Evolutionary conservation across 331 rosid species (phyloP), one percentile per base, ranked within the genome.

Genomic region (Rosa hybrid): DNA sequence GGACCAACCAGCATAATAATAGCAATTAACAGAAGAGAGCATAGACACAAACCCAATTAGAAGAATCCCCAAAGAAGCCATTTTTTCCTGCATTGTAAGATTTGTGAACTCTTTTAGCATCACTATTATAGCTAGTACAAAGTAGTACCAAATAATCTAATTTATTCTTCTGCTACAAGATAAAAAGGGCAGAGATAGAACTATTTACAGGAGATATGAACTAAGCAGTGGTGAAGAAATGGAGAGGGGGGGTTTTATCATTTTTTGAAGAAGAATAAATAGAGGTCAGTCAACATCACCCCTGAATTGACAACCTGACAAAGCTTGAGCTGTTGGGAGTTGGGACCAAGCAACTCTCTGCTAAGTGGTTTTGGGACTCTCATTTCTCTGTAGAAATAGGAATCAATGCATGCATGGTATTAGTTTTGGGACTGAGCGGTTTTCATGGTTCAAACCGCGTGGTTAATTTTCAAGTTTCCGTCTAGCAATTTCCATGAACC

Each of bases 1-100:
- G 34, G 77, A 87, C 98, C 98, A 94, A 53, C 97, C 97, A 10
- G 90, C 91, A 10, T 87, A 86, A 77, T 88, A 85, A 11, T 87
- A 83, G 5, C 89, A 93, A 72, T 80, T 62, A 51, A 85, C 94
- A 69, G 78, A 84, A 13, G 89, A 85, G n/a, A 85, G 42, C 54
- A 79, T 34, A 27, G 86, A 78, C 69, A 89, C 3, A 80, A 89
- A 80, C 12, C 83, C 89, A 76, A 88, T 20, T 27, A 90, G 45
- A 56, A 94, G 60, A 70, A 91, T 72, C 63, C 84, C 84, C 67
- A 79, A 68, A 57, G 68, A 74, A 75, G 79, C 86, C 98, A 94
- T 81, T 69, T 90, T 84, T 77, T 77, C 79, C 94, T 87, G 92
- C 90, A 84, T 63, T 54, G 12, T 17, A 45, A 68, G 38, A 44